phyloP scores from a whole-genome alignment of 768 basidiomycete genomes.

The Termitomyces sp. region DNA sequence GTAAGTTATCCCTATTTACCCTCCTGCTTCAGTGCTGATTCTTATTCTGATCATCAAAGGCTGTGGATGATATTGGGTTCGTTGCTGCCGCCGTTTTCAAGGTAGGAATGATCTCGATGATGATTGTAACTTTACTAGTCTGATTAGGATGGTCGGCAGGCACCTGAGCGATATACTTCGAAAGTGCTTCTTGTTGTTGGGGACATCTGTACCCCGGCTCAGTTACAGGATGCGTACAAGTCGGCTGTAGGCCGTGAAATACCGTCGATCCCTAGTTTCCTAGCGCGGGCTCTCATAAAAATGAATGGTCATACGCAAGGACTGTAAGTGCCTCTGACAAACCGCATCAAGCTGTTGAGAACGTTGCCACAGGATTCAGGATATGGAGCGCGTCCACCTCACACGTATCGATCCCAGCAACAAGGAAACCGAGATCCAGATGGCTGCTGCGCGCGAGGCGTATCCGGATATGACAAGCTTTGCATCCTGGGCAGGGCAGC shows the following conservation, averaged over 20 bases:
- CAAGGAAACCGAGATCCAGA: slow-evolving; percentile 18
- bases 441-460: slow-evolving; percentile 14
- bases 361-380: slow-evolving; percentile 16
- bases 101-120: slow-evolving; percentile 11
- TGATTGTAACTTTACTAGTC: neutral
- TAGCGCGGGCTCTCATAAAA: slow-evolving; percentile 20
- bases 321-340: slow-evolving; percentile 19
- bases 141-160: slow-evolving; percentile 14
- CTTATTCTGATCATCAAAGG: slow-evolving; percentile 13
- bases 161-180: slow-evolving; percentile 18
- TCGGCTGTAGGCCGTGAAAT: slow-evolving; percentile 20
- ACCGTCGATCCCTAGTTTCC: slow-evolving; percentile 22
- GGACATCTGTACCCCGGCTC: slow-evolving; percentile 22
- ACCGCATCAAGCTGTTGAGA: slow-evolving; percentile 2
- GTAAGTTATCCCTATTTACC: slow-evolving; percentile 18
- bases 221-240: slow-evolving; percentile 23
- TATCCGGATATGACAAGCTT: slow-evolving; percentile 25
- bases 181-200: slow-evolving; percentile 23
- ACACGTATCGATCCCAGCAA: slow-evolving; percentile 10
- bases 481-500: slow-evolving; percentile 20
- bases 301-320: slow-evolving; percentile 24
- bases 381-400: slow-evolving; percentile 22
- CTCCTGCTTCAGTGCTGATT: neutral
- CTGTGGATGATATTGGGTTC: slow-evolving; percentile 27
- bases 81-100: slow-evolving; percentile 28